Evolutionary conservation across 1,284 basidiomycete species (phyloP), one percentile per base, ranked within the genome.

Genomic region (Sutorius eximius): DNA sequence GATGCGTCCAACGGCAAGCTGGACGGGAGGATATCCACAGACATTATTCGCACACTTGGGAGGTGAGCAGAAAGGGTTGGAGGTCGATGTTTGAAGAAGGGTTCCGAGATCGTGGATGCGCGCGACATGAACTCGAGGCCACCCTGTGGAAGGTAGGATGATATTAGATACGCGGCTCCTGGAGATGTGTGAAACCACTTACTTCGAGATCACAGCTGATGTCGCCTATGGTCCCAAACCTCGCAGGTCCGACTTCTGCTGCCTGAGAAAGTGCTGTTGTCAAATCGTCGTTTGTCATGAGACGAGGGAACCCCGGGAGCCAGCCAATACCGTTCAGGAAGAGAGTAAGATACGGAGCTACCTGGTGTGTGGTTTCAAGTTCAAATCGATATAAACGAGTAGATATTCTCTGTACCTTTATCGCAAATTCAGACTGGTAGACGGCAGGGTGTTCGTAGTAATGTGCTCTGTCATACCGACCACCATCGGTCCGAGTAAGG

Each of bases 251-350:
- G 27, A 83, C 65, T 43, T 76, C 63, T 46, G 73, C 72, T 1
- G 84, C 83, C 2, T 70, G 73, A 36, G 74, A 61, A 3, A 91
- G 75, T 0, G 86, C 84, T 33, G 68, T 66, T 0, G 71, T 69
- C 9, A 94, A 76, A 59, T 91, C 83, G 0, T 77, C 74, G 33
- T 82, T 89, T 1, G 82, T 83, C 80, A 96, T 86, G 9, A 94
- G 73, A 4, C 91, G 82, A 15, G 93, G 94, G 72, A 82, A 95
- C 0, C 77, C 79, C 0, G 82, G 78, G 16, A 83, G 75, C 93
- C 93, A 96, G 30, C 92, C 93, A 0, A 87, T 82, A 9, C 93
- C 93, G 60, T 96, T 93, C 48, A 96, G 77, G 53, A 95, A 80
- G 5, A 93, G 80, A 0, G 90, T 92, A 3, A 93, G 75, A 69